Base-by-base conservation (phyloP, 768 basidiomycete genomes). In the Leucogyrophana mollusca region DNA sequence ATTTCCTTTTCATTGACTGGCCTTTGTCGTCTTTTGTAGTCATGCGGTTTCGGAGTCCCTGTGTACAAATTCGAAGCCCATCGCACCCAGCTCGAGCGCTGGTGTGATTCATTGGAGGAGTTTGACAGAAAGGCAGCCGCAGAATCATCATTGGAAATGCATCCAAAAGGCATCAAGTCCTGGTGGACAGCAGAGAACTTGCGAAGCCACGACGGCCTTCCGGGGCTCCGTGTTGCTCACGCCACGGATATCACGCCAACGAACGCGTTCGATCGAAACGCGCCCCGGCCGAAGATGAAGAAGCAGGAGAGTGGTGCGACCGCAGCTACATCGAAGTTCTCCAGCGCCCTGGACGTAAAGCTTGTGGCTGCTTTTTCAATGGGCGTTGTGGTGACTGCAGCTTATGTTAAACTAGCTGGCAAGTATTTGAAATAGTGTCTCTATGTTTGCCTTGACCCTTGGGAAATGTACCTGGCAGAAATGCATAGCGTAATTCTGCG, bases 31-130 rank as follows among this genome's bases (percentile, higher is more conserved):
- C n/a, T 3, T 16, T 14, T 11, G 3, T 39, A 86, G 85, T 83
- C 83, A 2, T 87, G 83, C 52, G 83, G 85, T 17, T 86, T 73
- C 52, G 74, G 75, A 0, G 75, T 85, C 20, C 85, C 86, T 2
- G 74, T 73, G 54, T 85, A 78, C 58, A 67, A 72, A 34, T 87
- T 78, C 64, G 62, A 76, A 33, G 65, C 69, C 4, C 78, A 83
- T 45, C 80, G 85, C 20, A 74, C 71, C 2, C 70, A 70, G 8
- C 76, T 82, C 13, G 66, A 76, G 34, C 68, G 74, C 22, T 77
- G 62, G 61, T 71, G 71, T 23, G 66, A 62, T 8, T 64, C 61
- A 48, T 69, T 73, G 43, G 82, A 85, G 58, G 42, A 43, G 0
- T 51, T 56, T 2, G 80, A 82, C 25, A 24, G 35, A 7, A 42